phyloP scores from a whole-genome alignment of 2,329 filamentous ascomycete genomes.

The Xylariales sp. region DNA sequence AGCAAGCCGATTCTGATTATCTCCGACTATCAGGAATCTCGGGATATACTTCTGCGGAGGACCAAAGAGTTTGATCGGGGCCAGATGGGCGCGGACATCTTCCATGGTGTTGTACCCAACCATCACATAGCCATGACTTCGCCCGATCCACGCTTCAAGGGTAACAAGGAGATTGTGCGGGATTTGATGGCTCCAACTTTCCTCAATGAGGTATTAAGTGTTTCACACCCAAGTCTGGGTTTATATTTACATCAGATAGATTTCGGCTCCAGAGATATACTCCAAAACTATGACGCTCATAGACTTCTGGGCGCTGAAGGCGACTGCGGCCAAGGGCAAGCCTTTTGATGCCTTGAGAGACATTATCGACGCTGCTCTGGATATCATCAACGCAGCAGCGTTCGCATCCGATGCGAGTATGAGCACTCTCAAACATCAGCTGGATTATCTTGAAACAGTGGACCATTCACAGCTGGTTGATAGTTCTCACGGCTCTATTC shows the following conservation, averaged over 20 bases:
- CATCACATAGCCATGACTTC: conserved; percentile 31
- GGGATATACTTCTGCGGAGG: conserved; percentile 29
- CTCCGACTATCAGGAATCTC: conserved; percentile 26
- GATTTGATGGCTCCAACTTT: conserved; percentile 34
- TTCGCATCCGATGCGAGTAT: conserved; percentile 23
- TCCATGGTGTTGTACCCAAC: conserved; percentile 17
- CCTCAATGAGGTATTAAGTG: conserved; percentile 18
- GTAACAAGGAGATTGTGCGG: conserved; percentile 27
- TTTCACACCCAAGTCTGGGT: background rate
- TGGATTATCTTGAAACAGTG: conserved; percentile 8
- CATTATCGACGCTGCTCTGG: conserved; percentile 27
- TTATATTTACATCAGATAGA: conserved; percentile 14
- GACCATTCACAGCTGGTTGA: background rate
- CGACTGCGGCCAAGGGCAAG: conserved; percentile 18
- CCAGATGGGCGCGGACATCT: conserved; percentile 14
- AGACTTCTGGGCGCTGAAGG: conserved; percentile 30
- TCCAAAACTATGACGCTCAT: conserved; percentile 25
- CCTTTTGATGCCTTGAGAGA: conserved; percentile 29
- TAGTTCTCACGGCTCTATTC: conserved; percentile 10
- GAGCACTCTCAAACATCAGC: conserved; percentile 13
- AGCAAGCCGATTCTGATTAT: conserved; percentile 27
- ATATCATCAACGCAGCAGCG: conserved; percentile 30
- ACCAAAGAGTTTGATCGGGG: conserved; percentile 29
- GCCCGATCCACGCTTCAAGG: conserved; percentile 26
- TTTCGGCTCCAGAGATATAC: conserved; percentile 31